These are phyloP conservation scores for Margaritispora aquatica DNA, from an alignment of 495 filamentous ascomycete species.

Conservation along the genomic window DNA sequence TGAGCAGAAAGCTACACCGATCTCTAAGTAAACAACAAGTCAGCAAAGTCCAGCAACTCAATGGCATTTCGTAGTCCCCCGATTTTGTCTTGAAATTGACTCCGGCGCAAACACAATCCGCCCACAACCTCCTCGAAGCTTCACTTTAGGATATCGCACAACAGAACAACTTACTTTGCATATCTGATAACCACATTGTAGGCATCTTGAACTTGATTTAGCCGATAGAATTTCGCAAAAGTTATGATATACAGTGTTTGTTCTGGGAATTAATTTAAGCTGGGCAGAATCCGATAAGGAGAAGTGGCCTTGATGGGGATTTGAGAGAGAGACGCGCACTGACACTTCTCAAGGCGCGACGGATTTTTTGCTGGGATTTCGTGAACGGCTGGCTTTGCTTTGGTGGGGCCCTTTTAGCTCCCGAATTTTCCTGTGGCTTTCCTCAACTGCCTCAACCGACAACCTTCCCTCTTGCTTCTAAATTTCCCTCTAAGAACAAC, in stretches of 20 bases:
- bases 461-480: neutral
- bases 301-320: conserved; percentile 12
- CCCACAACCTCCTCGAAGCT: neutral
- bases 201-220: conserved; percentile 22
- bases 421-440: conserved; percentile 1
- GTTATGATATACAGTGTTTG: neutral
- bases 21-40: conserved; percentile 49
- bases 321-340: conserved; percentile 7
- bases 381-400: conserved; percentile 1
- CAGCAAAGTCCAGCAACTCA: conserved; percentile 3
- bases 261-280: neutral
- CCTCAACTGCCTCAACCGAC: neutral
- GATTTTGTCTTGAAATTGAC: neutral
- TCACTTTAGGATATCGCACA: no score
- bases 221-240: neutral
- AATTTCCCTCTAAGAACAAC: neutral
- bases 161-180: conserved; percentile 76
- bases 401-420: conserved; percentile 5
- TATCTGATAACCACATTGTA: conserved; percentile 90
- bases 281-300: conserved; percentile 16
- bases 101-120: conserved; percentile 16
- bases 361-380: neutral
- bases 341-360: neutral
- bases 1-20: conserved; percentile 92
- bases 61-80: neutral